Conservation (phyloP, 2,329 filamentous ascomycete genomes). For the Mycocentrospora acerina region DNA sequence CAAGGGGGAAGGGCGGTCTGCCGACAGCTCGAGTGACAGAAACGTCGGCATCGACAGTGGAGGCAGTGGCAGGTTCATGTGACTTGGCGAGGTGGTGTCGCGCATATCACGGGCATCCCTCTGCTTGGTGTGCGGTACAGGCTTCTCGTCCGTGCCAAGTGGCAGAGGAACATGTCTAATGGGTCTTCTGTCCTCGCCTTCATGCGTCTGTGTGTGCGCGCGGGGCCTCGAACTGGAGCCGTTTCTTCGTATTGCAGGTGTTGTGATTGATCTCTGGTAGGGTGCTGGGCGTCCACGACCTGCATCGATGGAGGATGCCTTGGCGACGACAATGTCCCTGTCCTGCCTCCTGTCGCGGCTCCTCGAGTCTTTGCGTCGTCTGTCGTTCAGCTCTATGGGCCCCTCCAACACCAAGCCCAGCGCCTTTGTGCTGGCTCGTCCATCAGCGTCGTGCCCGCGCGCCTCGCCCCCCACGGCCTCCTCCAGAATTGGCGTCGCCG, state of each 20-base stretch:
- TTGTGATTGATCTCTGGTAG: constrained; percentile 15
- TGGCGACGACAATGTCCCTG: constrained; percentile 35
- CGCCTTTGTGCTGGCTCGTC: constrained; percentile 17
- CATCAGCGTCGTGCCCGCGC: constrained; percentile 15
- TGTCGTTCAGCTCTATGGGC: constrained; percentile 14
- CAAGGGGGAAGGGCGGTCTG: constrained; percentile 60
- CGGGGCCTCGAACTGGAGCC: constrained; percentile 42
- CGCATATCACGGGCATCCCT: constrained; percentile 18
- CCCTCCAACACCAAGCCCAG: constrained; percentile 25
- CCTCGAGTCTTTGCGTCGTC: neutral
- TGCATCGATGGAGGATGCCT: constrained; percentile 5
- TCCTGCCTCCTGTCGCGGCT: constrained; percentile 11
- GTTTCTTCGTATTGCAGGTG: constrained; percentile 4
- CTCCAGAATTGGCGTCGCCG: constrained; percentile 42
- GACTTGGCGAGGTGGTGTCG: constrained; percentile 45
- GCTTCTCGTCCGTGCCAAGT: constrained; percentile 38
- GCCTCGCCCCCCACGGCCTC: constrained; percentile 30
- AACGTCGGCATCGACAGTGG: constrained; percentile 66
- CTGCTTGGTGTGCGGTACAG: constrained; percentile 27
- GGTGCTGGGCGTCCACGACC: constrained; percentile 33
- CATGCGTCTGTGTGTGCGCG: constrained; percentile 27
- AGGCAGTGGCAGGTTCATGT: constrained; percentile 56
- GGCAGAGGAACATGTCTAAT: constrained; percentile 30
- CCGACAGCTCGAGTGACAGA: constrained; percentile 65
- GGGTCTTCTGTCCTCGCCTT: constrained; percentile 23